These are phyloP conservation scores for Aspergillus wentii DNA, from an alignment of 495 filamentous ascomycete species.

Conservation along the genomic window DNA sequence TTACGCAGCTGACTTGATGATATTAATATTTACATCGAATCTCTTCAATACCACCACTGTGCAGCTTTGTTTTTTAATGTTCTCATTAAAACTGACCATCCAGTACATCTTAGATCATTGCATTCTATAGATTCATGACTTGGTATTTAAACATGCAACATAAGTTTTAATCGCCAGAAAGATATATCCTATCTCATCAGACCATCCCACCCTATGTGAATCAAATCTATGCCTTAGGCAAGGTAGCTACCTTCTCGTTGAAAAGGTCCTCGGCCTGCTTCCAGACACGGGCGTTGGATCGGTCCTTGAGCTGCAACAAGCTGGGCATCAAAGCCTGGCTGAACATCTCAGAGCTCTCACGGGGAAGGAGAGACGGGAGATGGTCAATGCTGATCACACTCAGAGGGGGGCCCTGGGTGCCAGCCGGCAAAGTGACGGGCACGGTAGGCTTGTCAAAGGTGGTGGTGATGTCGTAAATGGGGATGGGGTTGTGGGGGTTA, in stretches of 20 bases:
- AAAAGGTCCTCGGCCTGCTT: conserved; percentile 77
- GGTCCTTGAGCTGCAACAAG: conserved; percentile 71
- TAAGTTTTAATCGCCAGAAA: no score
- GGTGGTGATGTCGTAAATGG: conserved; percentile 77
- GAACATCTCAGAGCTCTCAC: conserved; percentile 87
- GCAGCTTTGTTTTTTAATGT: no score
- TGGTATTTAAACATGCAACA: no score
- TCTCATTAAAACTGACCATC: no score
- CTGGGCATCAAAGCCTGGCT: conserved; percentile 73
- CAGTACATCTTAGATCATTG: no score
- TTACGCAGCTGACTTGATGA: no score
- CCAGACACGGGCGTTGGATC: conserved; percentile 73
- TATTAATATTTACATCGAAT: no score
- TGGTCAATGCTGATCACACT: conserved; percentile 88
- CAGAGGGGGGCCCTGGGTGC: conserved; percentile 51
- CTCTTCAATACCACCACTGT: no score
- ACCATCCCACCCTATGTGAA: no score
- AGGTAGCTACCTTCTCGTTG: conserved; percentile 72
- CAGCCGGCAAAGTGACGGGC: conserved; percentile 50
- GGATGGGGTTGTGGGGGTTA: conserved; percentile 74
- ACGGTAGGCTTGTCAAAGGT: conserved; percentile 84
- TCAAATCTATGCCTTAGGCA: conserved; percentile 43
- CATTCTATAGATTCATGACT: no score
- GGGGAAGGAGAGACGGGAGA: conserved; percentile 77
- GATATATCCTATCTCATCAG: no score